Conservation (phyloP, 1,284 basidiomycete species). For the Trichosporon coremiiforme region DNA sequence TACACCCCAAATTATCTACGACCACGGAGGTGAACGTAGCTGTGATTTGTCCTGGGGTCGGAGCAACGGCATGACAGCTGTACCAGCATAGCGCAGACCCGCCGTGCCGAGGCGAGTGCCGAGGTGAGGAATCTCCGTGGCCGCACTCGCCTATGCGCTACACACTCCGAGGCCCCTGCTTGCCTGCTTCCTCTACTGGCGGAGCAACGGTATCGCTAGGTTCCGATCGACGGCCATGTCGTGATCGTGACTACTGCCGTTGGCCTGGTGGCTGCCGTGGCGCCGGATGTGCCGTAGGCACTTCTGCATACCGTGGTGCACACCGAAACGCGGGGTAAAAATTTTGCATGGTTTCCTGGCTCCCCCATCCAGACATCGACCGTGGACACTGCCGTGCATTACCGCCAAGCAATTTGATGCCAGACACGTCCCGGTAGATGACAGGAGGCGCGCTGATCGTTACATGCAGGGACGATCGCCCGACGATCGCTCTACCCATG, state of each 20-base stretch:
- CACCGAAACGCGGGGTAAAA: background rate
- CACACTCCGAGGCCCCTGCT: background rate
- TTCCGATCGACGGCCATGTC: background rate
- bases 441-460: background rate
- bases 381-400: background rate
- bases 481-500: background rate
- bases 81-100: background rate
- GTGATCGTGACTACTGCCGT: background rate
- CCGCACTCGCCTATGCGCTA: background rate
- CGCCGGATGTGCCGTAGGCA: background rate
- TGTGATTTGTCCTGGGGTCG: background rate
- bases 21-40: background rate
- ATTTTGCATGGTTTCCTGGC: background rate
- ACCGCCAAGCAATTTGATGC: background rate
- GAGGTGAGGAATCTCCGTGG: background rate
- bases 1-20: background rate
- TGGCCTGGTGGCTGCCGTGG: background rate
- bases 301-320: background rate
- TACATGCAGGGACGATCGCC: background rate
- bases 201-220: background rate
- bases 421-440: constrained; percentile 1
- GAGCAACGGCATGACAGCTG: background rate
- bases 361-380: background rate
- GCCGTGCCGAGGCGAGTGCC: background rate
- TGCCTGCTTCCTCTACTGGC: background rate